Conservation (phyloP, 169 alveolate genomes). For the Theileria sp. region DNA sequence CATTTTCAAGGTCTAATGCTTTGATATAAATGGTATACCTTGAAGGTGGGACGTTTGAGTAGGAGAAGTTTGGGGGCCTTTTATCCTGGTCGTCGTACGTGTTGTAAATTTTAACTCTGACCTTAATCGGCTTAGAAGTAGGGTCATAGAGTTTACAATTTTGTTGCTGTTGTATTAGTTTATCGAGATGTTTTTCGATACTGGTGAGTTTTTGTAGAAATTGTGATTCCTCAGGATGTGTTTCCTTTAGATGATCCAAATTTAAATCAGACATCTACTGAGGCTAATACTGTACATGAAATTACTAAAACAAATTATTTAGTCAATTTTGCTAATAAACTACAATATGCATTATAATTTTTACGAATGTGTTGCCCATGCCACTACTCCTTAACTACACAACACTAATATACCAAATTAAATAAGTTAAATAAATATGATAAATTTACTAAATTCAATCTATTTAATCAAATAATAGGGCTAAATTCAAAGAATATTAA, state of each 20-base stretch:
- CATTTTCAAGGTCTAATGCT: conserved; percentile 32
- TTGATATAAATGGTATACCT: conserved; percentile 16
- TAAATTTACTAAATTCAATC: background rate
- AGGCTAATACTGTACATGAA: background rate
- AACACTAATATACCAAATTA: background rate
- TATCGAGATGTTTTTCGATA: conserved; percentile 33
- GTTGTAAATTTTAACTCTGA: conserved; percentile 40
- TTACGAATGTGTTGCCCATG: background rate
- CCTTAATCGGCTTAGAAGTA: background rate
- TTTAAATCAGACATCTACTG: conserved; percentile 24
- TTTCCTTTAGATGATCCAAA: conserved; percentile 16
- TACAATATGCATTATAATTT: background rate
- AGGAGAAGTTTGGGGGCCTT: background rate
- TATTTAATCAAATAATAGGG: too few species aligned
- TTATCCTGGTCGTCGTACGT: conserved; percentile 22
- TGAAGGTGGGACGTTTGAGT: conserved; percentile 19
- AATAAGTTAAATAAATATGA: background rate
- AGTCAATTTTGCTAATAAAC: background rate
- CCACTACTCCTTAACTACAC: background rate
- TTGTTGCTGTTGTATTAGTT: conserved; percentile 12
- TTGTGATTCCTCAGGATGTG: conserved; percentile 48
- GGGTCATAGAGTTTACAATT: conserved; percentile 20
- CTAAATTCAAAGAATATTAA: too few species aligned
- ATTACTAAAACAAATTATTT: background rate
- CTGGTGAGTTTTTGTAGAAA: conserved; percentile 18